These are phyloP conservation scores for Cystofilobasidium bisporidii DNA, from an alignment of 768 basidiomycete genomes.

Conservation along the genomic window DNA sequence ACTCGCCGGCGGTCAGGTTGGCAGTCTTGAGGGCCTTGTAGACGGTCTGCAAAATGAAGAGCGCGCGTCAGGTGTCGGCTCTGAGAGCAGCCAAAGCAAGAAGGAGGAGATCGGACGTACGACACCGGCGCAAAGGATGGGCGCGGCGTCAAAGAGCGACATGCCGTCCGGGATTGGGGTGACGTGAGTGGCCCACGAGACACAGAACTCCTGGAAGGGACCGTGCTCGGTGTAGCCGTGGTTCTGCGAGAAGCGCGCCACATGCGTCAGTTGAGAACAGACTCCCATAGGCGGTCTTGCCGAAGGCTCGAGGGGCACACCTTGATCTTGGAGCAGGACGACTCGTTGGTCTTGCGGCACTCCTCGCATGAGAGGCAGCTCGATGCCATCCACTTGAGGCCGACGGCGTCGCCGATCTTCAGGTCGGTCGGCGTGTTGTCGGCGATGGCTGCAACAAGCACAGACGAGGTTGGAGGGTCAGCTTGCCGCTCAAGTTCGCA, in stretches of 20 bases:
- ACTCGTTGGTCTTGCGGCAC: constrained; percentile 63
- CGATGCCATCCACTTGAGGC: constrained; percentile 40
- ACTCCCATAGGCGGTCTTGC: too few species aligned
- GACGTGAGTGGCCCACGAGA: constrained; percentile 49
- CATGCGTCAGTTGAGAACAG: too few species aligned
- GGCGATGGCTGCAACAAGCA: constrained; percentile 51
- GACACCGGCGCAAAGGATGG: constrained; percentile 62
- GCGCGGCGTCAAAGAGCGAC: constrained; percentile 50
- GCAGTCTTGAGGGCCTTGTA: constrained; percentile 24
- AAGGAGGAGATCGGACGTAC: not conserved
- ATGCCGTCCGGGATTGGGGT: constrained; percentile 66
- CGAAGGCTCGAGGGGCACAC: too few species aligned
- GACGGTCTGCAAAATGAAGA: not conserved
- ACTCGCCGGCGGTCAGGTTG: constrained; percentile 9
- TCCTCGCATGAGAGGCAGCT: constrained; percentile 63
- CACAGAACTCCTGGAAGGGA: constrained; percentile 51
- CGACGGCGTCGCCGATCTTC: constrained; percentile 30
- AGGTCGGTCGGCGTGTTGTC: constrained; percentile 49
- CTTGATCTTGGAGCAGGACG: not conserved
- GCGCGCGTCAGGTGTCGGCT: not conserved
- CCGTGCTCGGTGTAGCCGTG: constrained; percentile 70
- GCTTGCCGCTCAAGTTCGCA: too few species aligned
- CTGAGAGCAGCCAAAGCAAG: constrained; percentile 18
- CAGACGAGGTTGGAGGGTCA: too few species aligned
- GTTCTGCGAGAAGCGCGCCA: constrained; percentile 36